Evolutionary conservation across 768 basidiomycete genomes (phyloP), one percentile per base, ranked within the genome.

Genomic region (Tylopilus subfusipes): DNA sequence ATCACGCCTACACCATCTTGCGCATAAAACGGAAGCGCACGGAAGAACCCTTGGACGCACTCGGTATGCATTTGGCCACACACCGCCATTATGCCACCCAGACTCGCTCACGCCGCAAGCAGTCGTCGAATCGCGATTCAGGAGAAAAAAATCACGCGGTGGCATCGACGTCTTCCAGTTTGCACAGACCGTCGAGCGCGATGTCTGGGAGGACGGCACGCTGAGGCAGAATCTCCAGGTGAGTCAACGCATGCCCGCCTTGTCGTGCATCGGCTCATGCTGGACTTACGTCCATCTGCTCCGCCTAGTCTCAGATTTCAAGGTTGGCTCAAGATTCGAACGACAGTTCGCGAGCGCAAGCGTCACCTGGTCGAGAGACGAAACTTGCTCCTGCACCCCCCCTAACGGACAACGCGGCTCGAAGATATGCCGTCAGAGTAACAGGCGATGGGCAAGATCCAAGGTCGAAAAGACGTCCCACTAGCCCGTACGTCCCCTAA

Each of bases 1-100:
- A 66, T 45, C 77, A 77, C 49, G 68, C 81, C 8, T 86, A 82
- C 63, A 87, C 90, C 1, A 85, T 92, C 61, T 69, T 92, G 30
- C 82, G 90, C 30, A 90, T 92, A 70, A 92, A 92, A 68, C 79
- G 90, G 31, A 91, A 90, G 64, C 78, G 90, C 22, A 86, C 81
- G 33, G 90, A 92, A 60, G 90, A 90, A 63, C 87, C 90, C 33
- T 74, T 91, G 44, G 90, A 92, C 72, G 90, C 86, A 33, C 75
- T 92, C 59, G 86, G 90, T 86, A 73, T 61, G 76, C 68, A 36
- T 57, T 45, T 52, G 27, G 36, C 49, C 58, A 44, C 54, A 52
- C 45, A n/a, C n/a, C 31, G 25, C 40, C 31, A 7, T 34, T 42
- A 50, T 52, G 48, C 38, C 52, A 43, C 50, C 46, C 40, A 62